phyloP scores from a whole-genome alignment of 1,284 basidiomycete species.

The Leucoagaricus sp. region DNA sequence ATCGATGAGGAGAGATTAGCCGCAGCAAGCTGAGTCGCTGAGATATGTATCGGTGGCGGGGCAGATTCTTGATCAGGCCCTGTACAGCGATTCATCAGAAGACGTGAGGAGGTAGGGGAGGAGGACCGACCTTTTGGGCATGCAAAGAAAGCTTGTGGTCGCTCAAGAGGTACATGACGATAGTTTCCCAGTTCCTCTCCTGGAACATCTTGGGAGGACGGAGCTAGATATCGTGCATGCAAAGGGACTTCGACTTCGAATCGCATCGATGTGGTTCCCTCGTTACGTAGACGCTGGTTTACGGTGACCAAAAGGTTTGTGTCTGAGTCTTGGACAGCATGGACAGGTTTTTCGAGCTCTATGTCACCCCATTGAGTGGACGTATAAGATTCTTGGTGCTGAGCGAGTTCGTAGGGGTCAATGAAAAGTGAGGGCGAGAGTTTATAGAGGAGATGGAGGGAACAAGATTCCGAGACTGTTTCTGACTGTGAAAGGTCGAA shows the following conservation, averaged over 20 bases:
- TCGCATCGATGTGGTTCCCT: neutral
- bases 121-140: slow-evolving; percentile 3
- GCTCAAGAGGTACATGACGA: neutral
- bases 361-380: slow-evolving; percentile 13
- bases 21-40: slow-evolving; percentile 3
- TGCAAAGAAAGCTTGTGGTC: slow-evolving; percentile 9
- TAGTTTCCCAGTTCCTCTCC: neutral
- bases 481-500: too few species aligned
- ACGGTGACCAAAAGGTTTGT: neutral
- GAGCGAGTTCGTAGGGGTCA: slow-evolving; percentile 18
- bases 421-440: slow-evolving; percentile 17
- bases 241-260: slow-evolving; percentile 10
- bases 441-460: slow-evolving; percentile 14
- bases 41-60: slow-evolving; percentile 1
- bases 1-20: neutral
- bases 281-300: too few species aligned
- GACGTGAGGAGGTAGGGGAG: neutral
- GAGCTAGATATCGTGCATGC: slow-evolving; percentile 11
- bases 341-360: slow-evolving; percentile 19
- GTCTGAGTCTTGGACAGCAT: slow-evolving; percentile 11
- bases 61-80: neutral
- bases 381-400: slow-evolving; percentile 14
- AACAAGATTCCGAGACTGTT: too few species aligned
- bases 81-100: neutral
- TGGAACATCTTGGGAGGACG: neutral